Evolutionary conservation across 768 basidiomycete genomes (phyloP).

Genomic region (Tephrocybe rancida): DNA sequence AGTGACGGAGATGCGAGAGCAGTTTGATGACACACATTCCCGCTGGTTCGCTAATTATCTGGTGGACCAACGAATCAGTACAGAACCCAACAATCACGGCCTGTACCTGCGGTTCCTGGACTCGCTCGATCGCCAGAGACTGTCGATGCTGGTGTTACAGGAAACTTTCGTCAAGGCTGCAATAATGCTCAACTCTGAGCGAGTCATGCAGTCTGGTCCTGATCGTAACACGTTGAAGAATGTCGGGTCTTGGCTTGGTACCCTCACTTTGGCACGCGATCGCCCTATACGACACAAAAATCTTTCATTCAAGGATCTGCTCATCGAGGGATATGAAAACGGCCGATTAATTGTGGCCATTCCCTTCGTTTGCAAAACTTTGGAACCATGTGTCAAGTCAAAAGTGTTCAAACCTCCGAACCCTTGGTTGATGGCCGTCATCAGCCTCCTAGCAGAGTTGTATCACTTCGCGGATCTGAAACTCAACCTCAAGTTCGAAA

Average conservation of each 20-base stretch:
- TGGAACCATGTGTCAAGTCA: slow-evolving; percentile 89
- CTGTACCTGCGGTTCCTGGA: slow-evolving; percentile 95
- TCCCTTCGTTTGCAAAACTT: slow-evolving; percentile 96
- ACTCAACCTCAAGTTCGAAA: slow-evolving; percentile 97
- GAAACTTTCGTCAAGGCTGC: slow-evolving; percentile 92
- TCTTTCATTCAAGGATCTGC: slow-evolving; percentile 95
- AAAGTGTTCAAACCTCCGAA: slow-evolving; percentile 95
- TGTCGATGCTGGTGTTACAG: slow-evolving; percentile 84
- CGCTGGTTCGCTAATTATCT: slow-evolving; percentile 99
- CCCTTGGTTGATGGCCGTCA: slow-evolving; percentile 97
- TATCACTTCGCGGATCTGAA: slow-evolving; percentile 97
- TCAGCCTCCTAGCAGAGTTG: slow-evolving; percentile 90
- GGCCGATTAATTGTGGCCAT: slow-evolving; percentile 92
- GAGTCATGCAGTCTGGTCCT: slow-evolving; percentile 80
- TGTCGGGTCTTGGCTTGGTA: slow-evolving; percentile 92
- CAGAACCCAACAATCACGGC: slow-evolving; percentile 96
- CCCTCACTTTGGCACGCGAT: slow-evolving; percentile 90
- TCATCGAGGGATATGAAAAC: slow-evolving; percentile 93
- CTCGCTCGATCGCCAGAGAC: slow-evolving; percentile 64
- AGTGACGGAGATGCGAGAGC: slow-evolving; percentile 79
- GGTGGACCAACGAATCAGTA: slow-evolving; percentile 93
- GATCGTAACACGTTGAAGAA: slow-evolving; percentile 92
- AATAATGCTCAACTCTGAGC: slow-evolving; percentile 86
- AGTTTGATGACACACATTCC: slow-evolving; percentile 83
- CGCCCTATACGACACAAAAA: slow-evolving; percentile 92